Conservation (phyloP, 169 alveolate species). For the Besnoitia besnoiti region DNA sequence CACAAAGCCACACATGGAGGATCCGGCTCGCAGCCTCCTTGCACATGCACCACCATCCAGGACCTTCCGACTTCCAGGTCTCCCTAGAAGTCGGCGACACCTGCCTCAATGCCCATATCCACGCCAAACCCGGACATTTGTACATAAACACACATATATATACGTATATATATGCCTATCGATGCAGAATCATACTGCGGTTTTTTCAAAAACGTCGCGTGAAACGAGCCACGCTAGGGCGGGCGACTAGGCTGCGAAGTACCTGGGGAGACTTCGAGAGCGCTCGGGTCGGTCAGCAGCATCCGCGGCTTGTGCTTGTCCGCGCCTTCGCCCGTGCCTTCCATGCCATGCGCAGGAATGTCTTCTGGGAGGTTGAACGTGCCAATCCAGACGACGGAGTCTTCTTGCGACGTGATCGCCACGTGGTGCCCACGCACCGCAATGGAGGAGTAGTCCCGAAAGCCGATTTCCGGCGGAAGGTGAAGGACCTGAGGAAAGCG, state of each 20-base stretch:
- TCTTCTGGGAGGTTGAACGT: conserved; percentile 8
- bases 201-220: too few species aligned
- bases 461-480: conserved; percentile 33
- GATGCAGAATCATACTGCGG: too few species aligned
- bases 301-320: neutral
- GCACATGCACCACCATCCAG: too few species aligned
- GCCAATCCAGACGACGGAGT: conserved; percentile 43
- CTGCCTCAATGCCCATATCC: too few species aligned
- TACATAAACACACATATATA: too few species aligned
- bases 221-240: too few species aligned
- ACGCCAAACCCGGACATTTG: too few species aligned
- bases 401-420: conserved; percentile 51
- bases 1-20: neutral
- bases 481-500: neutral
- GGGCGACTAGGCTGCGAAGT: too few species aligned
- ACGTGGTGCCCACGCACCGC: conserved; percentile 18
- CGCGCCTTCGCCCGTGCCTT: neutral
- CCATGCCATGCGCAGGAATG: neutral
- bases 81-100: too few species aligned
- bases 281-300: conserved; percentile 23
- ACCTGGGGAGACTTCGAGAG: conserved; percentile 44
- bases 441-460: conserved; percentile 45
- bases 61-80: too few species aligned
- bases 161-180: too few species aligned
- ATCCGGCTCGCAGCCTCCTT: too few species aligned